These are phyloP conservation scores for Diutina neorugosa DNA, from an alignment of 1,139 yeast genomes.

Conservation along the genomic window DNA sequence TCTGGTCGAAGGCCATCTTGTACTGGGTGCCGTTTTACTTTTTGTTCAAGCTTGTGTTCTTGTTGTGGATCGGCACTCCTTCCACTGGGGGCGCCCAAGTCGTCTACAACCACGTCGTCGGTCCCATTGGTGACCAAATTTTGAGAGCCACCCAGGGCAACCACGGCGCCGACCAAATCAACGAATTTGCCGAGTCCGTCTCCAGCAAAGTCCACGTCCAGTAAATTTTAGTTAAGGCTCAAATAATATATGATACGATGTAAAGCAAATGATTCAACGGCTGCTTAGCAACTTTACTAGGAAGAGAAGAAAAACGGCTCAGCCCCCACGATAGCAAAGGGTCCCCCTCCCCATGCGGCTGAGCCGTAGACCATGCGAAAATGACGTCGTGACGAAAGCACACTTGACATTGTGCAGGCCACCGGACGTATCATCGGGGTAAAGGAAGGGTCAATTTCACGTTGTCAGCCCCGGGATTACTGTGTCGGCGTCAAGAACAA, in stretches of 20 bases:
- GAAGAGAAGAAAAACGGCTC: background rate
- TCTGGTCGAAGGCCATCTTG: constrained; percentile 87
- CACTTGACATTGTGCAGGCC: background rate
- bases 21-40: constrained; percentile 96
- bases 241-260: background rate
- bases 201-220: background rate
- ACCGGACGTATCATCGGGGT: background rate
- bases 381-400: background rate
- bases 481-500: background rate
- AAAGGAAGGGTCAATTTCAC: background rate
- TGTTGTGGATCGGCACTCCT: constrained; percentile 84
- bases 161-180: background rate
- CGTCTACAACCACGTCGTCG: constrained; percentile 33
- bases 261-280: too few species aligned
- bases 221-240: background rate
- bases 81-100: constrained; percentile 73
- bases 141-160: background rate
- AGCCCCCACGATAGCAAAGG: background rate
- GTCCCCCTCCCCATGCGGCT: background rate
- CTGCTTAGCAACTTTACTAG: background rate
- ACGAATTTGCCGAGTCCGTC: background rate
- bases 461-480: background rate
- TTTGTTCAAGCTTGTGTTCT: constrained; percentile 80
- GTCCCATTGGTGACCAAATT: background rate
- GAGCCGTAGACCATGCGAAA: background rate